Evolutionary conservation across 1,284 basidiomycete genomes (phyloP), one percentile per base, ranked within the genome.

Genomic region (Tetrapyrgos nigripes): DNA sequence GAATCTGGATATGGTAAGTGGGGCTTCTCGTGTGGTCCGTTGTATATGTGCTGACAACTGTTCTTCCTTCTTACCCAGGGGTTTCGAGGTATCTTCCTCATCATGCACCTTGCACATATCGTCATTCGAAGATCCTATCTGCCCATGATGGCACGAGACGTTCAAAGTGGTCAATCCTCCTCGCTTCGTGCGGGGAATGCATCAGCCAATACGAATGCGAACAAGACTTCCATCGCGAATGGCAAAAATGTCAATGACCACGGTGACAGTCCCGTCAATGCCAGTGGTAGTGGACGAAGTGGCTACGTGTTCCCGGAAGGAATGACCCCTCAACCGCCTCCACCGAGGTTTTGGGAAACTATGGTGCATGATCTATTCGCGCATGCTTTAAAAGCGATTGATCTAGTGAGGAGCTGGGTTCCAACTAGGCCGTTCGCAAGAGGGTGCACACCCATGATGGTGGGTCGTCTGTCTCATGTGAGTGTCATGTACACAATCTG

Each of bases 401-500:
- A 63, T 21, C 49, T 63, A 6, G 61, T 63, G 8, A 59, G 56
- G 45, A 58, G 55, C 37, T 63, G 61, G 61, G 48, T 63, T 19
- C 58, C 61, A 10, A 63, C 61, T n/a, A 57, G 59, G 44, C 55
- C 61, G 17, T 63, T 63, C 44, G 54, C 58, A 4, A 59, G 55
- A 52, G 61, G 61, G 6, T 63, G 55, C 28, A 63, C 61, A 14
- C 61, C 61, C 4, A 63, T 63, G 61, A 63, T 63, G 61, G 61
- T 62, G 27, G 23, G 52, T 45, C 3, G 3, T 21, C 4, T 53
- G 23, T 29, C 24, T 21, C 29, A 13, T 35, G 43, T n/a, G 24
- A 3, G 21, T 28, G n/a, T 13, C 28, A 14, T 33, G 8, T 46
- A 17, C 28, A 10, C 19, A 21, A 19, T 10, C 37, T 31, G 14